Conservation (phyloP, 805 yeast species). For the Pichia exigua region DNA sequence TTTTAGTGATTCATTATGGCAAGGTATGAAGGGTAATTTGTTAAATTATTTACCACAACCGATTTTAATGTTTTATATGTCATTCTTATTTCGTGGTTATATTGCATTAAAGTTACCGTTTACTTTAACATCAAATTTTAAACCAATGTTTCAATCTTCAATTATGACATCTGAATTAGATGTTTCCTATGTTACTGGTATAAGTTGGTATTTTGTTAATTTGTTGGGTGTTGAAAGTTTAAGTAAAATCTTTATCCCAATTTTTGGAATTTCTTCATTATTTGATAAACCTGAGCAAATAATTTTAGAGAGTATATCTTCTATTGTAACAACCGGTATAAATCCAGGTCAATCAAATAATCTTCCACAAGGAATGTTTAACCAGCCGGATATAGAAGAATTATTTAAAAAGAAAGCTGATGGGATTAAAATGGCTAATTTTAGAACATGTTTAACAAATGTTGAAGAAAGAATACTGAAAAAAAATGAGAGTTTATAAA, state of each 20-base stretch:
- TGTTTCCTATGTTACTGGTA: slow-evolving; percentile 85
- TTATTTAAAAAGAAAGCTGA: slow-evolving; percentile 50
- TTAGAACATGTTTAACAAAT: slow-evolving; percentile 40
- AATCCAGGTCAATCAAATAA: neutral
- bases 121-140: slow-evolving; percentile 82
- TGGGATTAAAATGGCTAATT: neutral
- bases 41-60: slow-evolving; percentile 89
- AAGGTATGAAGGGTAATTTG: slow-evolving; percentile 72
- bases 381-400: slow-evolving; percentile 55
- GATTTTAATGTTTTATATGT: slow-evolving; percentile 92
- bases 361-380: slow-evolving; percentile 1
- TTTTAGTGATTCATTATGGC: slow-evolving; percentile 63
- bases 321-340: slow-evolving; percentile 8
- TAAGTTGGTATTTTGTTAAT: slow-evolving; percentile 93
- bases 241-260: slow-evolving; percentile 40
- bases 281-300: slow-evolving; percentile 29
- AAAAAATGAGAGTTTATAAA: neutral
- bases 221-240: slow-evolving; percentile 78
- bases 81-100: slow-evolving; percentile 86
- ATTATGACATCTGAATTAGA: slow-evolving; percentile 78
- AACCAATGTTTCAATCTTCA: slow-evolving; percentile 86
- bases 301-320: slow-evolving; percentile 3
- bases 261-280: slow-evolving; percentile 47
- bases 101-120: slow-evolving; percentile 85
- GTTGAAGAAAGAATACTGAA: slow-evolving; percentile 45